Evolutionary conservation across 192 early-diverging fungal genomes (phyloP).

Genomic region (Spinellus fusiger): DNA sequence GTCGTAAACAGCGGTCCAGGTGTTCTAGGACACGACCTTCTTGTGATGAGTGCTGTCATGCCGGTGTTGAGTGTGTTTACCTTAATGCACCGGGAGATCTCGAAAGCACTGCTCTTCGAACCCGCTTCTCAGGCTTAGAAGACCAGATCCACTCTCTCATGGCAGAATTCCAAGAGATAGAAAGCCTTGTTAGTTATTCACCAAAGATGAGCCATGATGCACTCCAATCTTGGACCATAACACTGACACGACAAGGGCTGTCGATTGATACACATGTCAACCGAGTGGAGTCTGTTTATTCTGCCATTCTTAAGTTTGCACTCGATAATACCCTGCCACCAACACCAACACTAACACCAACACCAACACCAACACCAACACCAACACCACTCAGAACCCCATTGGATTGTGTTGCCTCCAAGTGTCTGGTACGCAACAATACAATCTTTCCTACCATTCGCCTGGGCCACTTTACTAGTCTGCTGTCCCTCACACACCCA

Average conservation of each 20-base stretch:
- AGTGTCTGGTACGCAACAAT: slow-evolving; percentile 20
- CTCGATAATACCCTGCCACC: slow-evolving; percentile 18
- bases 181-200: slow-evolving; percentile 9
- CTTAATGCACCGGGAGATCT: slow-evolving; percentile 30
- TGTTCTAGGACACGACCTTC: slow-evolving; percentile 26
- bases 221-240: slow-evolving; percentile 10
- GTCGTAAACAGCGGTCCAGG: slow-evolving; percentile 29
- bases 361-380: not conserved
- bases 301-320: slow-evolving; percentile 18
- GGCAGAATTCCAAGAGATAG: slow-evolving; percentile 24
- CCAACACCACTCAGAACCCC: not conserved
- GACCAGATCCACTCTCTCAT: slow-evolving; percentile 27
- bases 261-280: slow-evolving; percentile 26
- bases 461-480: slow-evolving; percentile 24
- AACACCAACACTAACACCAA: not conserved
- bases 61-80: slow-evolving; percentile 23
- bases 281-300: slow-evolving; percentile 22
- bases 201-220: slow-evolving; percentile 1
- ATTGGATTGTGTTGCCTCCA: not conserved
- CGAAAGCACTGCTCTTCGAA: slow-evolving; percentile 32
- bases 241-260: slow-evolving; percentile 9
- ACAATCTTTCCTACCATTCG: slow-evolving; percentile 26
- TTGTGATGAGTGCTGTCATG: slow-evolving; percentile 21
- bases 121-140: slow-evolving; percentile 31
- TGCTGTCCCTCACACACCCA: not conserved